Conservation (phyloP, 2,329 filamentous ascomycete genomes). For the Domatiomyces globalis region DNA sequence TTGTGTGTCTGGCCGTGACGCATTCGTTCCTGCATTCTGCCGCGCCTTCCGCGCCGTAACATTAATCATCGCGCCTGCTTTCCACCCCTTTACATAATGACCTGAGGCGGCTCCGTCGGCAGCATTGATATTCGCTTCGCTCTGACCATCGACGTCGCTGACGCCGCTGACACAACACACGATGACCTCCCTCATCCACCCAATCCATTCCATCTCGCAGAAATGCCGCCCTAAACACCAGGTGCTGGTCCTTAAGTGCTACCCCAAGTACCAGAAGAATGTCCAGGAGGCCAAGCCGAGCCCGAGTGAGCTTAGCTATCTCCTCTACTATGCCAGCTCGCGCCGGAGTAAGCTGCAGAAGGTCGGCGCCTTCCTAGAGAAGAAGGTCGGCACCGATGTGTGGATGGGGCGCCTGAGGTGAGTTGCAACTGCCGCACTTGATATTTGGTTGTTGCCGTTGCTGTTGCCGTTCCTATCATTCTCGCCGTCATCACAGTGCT, state of each 20-base stretch:
- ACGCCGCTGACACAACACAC: neutral
- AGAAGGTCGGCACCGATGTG: conserved; percentile 82
- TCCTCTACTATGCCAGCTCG: conserved; percentile 92
- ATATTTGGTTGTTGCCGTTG: conserved; percentile 1
- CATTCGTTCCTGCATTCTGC: neutral
- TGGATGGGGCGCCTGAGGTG: conserved; percentile 79
- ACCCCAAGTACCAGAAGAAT: conserved; percentile 81
- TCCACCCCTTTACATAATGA: neutral
- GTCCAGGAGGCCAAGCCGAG: conserved; percentile 90
- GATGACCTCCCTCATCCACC: conserved; percentile 17
- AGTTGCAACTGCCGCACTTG: conserved; percentile 16
- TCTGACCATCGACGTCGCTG: neutral
- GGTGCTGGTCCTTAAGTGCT: conserved; percentile 90
- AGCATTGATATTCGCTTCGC: neutral
- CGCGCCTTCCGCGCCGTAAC: neutral
- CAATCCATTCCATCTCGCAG: conserved; percentile 46
- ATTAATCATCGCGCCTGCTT: neutral
- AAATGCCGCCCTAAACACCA: conserved; percentile 83
- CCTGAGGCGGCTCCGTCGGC: neutral
- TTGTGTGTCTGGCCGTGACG: neutral
- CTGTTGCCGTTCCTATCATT: neutral
- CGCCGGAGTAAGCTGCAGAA: conserved; percentile 92
- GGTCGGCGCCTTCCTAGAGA: conserved; percentile 86
- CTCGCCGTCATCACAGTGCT: neutral
- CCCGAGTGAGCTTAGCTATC: conserved; percentile 88